Percentiles rank a stretch among this genome's conserved stretches.
Conservation (phyloP, 805 yeast species). For the Candida berthetii region DNA sequence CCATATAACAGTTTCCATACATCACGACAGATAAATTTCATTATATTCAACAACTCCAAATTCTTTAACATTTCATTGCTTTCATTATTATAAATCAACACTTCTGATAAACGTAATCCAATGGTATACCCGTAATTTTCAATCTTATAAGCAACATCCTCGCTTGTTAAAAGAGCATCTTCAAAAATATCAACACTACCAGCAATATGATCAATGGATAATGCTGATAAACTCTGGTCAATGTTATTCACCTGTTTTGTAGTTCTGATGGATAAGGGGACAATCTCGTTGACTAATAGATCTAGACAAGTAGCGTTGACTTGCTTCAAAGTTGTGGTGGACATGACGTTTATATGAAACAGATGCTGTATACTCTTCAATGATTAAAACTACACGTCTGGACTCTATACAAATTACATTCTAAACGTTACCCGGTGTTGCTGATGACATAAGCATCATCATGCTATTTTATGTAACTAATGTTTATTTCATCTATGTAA, state of each 20-base stretch:
- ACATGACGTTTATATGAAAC: too few relatives aligned
- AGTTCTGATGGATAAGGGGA: constrained; percentile 66
- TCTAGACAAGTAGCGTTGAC: constrained; percentile 56
- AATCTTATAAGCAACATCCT: constrained; percentile 51
- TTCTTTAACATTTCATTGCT: constrained; percentile 37
- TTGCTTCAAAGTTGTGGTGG: constrained; percentile 9
- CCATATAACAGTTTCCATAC: constrained; percentile 78
- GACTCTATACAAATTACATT: too few relatives aligned
- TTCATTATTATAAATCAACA: constrained; percentile 39
- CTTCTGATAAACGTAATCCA: constrained; percentile 53
- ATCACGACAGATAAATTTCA: constrained; percentile 91
- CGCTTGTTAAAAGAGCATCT: constrained; percentile 28
- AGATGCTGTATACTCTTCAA: too few relatives aligned
- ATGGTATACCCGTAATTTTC: constrained; percentile 68
- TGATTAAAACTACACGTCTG: too few relatives aligned
- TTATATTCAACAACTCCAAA: constrained; percentile 69
- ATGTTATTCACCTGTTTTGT: constrained; percentile 35
- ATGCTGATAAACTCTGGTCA: constrained; percentile 7
- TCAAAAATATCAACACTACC: constrained; percentile 39
- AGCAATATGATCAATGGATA: constrained; percentile 16
- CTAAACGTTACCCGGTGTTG: too few relatives aligned
- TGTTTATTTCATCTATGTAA: too few relatives aligned
- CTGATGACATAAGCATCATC: too few relatives aligned
- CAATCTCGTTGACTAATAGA: constrained; percentile 66
- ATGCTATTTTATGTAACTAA: too few relatives aligned